Evolutionary conservation across 345 rosid species (phyloP), one percentile per base, ranked within the genome.

Genomic region (Populus pruinosa): DNA sequence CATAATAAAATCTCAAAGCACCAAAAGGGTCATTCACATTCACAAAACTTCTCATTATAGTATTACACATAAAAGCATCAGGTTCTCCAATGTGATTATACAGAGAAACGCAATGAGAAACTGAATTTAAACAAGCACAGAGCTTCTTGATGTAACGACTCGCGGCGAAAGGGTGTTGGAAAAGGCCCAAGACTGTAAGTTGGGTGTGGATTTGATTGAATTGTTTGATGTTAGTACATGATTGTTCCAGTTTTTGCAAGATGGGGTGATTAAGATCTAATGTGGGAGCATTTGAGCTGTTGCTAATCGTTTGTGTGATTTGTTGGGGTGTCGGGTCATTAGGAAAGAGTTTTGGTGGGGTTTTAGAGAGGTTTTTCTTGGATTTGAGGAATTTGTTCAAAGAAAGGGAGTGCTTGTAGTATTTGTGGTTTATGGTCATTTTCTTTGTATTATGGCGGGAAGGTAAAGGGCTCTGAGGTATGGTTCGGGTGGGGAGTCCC

Each of bases 31-130:
- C 84, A 39, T 80, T 79, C 27, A 27, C 67, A n/a, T 64, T 73
- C 76, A 86, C 68, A 68, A 82, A 83, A 43, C 87, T 72, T 65
- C 81, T 89, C 80, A 88, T 78, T 44, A 92, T 77, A 4, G 90
- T 85, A 80, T 92, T 91, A 71, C 92, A 87, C 78, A 88, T 53
- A 77, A 90, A 91, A 56, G 93, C 90, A 49, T 88, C 90, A 36
- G 89, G 90, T 56, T 88, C 85, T 67, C 79, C 67, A 38, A 91
- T 35, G 29, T 76, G 67, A 77, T 82, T 86, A 41, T 83, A 88
- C 43, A 87, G 78, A 18, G 67, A 76, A 69, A 87, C 87, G 66
- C 88, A 90, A 36, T 67, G 81, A 71, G 85, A 82, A 74, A 87
- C 79, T 17, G 84, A 84, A 9, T 71, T 47, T 41, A 85, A 81